Base-by-base conservation (phyloP, 805 yeast species). In the Saturnispora dispora region DNA sequence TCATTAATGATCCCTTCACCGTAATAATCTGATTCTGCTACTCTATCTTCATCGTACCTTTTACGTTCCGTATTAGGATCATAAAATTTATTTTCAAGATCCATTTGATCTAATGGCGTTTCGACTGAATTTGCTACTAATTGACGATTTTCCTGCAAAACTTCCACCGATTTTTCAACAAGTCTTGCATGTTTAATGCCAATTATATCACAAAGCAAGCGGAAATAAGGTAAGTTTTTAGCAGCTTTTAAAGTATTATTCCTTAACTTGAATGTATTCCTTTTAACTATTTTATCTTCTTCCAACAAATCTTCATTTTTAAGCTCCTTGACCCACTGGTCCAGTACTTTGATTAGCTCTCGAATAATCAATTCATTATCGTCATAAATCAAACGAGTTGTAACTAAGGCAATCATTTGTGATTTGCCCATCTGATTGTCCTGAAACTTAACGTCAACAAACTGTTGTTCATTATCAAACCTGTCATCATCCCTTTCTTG, bases 341-440 rank as follows among this genome's bases (percentile, higher is more conserved):
- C 42, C n/a, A 58, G 23, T 23, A 39, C 45, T 4, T 63, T 58
- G 3, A 68, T 60, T 15, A 80, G 53, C 73, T 77, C 72, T n/a
- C 71, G 71, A 15, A 83, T 60, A 4, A 73, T 58, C 0, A 64
- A 62, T 17, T 76, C 62, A 52, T 78, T 73, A 46, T 76, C 78
- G 41, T 79, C 81, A 13, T 69, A 56, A 33, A 57, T 52, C 17
- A 64, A 50, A 15, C 53, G 47, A 39, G 65, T 58, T 7, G 59
- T 62, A 22, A 63, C 45, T 7, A 63, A 45, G 23, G 63, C 41
- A 28, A 64, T 56, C 40, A 59, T 61, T 52, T 60, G 61, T 11
- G 30, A 18, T 28, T 49, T 36, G 1, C 45, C 45, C 23, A 49
- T 23, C 4, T 17, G 20, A 20, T 51, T 61, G n/a, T 53, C 56